Evolutionary conservation across 208 protist species (phyloP).

Genomic region (Leishmania amazonensis): DNA sequence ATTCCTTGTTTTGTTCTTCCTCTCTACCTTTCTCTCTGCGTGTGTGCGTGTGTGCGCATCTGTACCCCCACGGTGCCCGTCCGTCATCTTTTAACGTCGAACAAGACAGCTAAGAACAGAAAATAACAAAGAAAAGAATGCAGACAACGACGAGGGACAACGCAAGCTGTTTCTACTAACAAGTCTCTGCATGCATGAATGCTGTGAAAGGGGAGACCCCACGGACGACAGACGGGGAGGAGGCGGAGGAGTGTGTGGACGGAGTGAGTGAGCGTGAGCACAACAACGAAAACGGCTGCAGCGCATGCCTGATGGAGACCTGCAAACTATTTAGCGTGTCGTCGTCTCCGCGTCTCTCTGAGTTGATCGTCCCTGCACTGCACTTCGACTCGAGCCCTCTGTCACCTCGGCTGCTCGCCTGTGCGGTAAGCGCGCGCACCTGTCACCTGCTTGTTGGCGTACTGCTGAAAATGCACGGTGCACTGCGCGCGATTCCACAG

Average conservation of each 20-base stretch:
- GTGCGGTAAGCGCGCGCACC: neutral
- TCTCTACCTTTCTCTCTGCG: no score
- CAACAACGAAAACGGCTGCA: neutral
- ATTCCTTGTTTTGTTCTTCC: neutral
- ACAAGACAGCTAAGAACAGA: neutral
- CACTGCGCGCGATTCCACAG: neutral
- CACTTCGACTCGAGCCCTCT: neutral
- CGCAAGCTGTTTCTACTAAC: neutral
- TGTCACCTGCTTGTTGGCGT: neutral
- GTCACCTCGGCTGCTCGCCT: neutral
- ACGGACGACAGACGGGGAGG: neutral
- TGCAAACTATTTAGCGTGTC: neutral
- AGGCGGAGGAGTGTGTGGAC: neutral
- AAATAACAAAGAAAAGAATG: constrained; percentile 18
- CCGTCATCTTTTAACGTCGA: neutral
- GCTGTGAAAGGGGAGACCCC: neutral
- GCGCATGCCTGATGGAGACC: neutral
- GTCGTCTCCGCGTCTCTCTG: neutral
- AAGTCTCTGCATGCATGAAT: neutral
- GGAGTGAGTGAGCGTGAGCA: neutral
- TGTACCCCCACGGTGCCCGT: neutral
- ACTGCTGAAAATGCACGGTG: neutral
- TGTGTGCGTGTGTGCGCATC: neutral
- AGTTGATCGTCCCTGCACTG: neutral
- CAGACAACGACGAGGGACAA: constrained; percentile 2